A percentile compares a stretch with the other conserved stretches of the same genome.
Evolutionary conservation across 805 yeast species (phyloP).

Genomic region (Dipodascus geniculatus): DNA sequence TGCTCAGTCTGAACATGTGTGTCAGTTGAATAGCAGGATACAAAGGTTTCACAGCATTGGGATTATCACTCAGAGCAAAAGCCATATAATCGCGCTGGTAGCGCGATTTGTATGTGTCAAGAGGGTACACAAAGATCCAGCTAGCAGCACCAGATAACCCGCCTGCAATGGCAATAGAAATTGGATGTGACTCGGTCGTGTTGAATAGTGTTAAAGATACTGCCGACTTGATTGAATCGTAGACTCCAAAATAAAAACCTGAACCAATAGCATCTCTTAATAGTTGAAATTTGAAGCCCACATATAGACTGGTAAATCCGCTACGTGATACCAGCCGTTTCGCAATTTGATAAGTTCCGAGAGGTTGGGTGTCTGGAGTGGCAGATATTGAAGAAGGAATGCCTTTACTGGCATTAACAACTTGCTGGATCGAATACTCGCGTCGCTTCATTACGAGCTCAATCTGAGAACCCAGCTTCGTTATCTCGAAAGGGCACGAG

Average conservation of each 20-base stretch:
- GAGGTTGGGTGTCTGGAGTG: constrained; percentile 14
- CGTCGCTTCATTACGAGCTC: constrained; percentile 30
- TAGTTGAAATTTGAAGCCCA: constrained; percentile 61
- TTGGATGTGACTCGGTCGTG: constrained; percentile 23
- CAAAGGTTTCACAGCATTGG: constrained; percentile 28
- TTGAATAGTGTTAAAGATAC: constrained; percentile 22
- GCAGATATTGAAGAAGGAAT: constrained; percentile 12
- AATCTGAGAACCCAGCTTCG: constrained; percentile 71
- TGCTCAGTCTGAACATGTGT: constrained; percentile 33
- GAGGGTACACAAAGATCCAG: constrained; percentile 67
- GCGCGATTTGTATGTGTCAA: constrained; percentile 70
- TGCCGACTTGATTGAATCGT: constrained; percentile 56
- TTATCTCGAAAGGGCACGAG: constrained; percentile 76
- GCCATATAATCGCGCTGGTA: constrained; percentile 65
- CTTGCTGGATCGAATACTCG: constrained; percentile 2
- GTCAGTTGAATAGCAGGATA: constrained; percentile 20
- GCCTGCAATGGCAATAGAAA: constrained; percentile 57
- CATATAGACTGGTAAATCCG: constrained; percentile 55
- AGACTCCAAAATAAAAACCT: constrained; percentile 61
- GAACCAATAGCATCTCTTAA: constrained; percentile 60
- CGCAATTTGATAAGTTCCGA: constrained; percentile 34
- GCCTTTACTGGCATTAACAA: neutral
- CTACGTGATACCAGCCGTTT: constrained; percentile 43
- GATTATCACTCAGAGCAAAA: constrained; percentile 45
- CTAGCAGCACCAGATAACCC: constrained; percentile 65